These are phyloP conservation scores for Fusarium paranaense DNA, from an alignment of 2,329 filamentous ascomycete genomes.

Conservation along the genomic window DNA sequence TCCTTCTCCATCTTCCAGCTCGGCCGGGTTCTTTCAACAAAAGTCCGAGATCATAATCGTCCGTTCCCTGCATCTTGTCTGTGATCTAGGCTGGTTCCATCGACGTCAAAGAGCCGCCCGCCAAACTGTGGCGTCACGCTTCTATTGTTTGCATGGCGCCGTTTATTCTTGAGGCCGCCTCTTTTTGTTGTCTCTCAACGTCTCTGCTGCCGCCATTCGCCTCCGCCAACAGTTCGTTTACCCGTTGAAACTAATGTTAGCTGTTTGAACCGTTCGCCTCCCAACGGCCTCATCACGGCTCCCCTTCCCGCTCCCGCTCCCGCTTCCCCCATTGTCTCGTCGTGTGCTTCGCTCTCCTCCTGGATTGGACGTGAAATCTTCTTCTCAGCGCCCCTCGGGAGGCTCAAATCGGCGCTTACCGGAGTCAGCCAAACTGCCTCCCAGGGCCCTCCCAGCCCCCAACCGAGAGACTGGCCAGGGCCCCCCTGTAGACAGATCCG, in stretches of 20 bases:
- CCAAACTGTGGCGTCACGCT: slow-evolving; percentile 30
- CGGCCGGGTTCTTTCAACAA: slow-evolving; percentile 25
- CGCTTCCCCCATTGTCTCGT: neutral
- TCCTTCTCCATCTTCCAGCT: slow-evolving; percentile 24
- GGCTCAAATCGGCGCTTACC: slow-evolving; percentile 42
- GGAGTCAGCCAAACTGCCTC: slow-evolving; percentile 23
- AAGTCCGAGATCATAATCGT: slow-evolving; percentile 4
- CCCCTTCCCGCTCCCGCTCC: slow-evolving; percentile 27
- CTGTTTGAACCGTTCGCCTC: slow-evolving; percentile 21
- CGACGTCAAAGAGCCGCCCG: neutral
- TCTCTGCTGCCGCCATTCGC: neutral
- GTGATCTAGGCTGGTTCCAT: slow-evolving; percentile 9
- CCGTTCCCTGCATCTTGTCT: slow-evolving; percentile 12
- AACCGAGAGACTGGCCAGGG: slow-evolving; percentile 3
- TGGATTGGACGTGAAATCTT: slow-evolving; percentile 17
- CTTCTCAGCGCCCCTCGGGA: slow-evolving; percentile 24
- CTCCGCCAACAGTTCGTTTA: neutral
- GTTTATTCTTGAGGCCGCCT: slow-evolving; percentile 23
- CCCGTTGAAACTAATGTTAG: neutral
- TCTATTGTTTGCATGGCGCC: slow-evolving; percentile 37
- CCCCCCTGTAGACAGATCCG: slow-evolving; percentile 41
- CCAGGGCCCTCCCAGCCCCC: slow-evolving; percentile 25
- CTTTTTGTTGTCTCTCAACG: slow-evolving; percentile 17
- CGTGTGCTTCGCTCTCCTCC: slow-evolving; percentile 5
- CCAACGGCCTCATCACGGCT: slow-evolving; percentile 32